Percentiles rank a stretch among this genome's conserved stretches.
Conservation (phyloP, 2,329 filamentous ascomycete species). For the Colletotrichum orbiculare region DNA sequence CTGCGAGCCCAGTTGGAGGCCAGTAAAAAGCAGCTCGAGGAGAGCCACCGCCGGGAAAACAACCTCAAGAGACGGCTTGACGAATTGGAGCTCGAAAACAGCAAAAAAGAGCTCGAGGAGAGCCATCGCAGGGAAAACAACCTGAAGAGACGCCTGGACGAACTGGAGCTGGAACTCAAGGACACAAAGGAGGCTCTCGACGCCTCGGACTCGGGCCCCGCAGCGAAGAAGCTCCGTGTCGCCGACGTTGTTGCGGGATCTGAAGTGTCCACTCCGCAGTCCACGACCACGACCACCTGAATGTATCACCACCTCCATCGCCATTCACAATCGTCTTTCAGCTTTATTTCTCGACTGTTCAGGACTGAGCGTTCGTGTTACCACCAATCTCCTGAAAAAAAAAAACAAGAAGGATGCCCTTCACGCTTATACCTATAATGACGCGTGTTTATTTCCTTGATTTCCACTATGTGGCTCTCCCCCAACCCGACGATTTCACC, state of each 20-base stretch:
- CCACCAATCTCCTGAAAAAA: neutral
- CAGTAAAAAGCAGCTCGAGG: slow-evolving; percentile 71
- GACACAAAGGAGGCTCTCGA: slow-evolving; percentile 37
- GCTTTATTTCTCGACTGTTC: neutral
- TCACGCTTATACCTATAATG: slow-evolving; percentile 35
- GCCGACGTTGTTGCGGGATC: slow-evolving; percentile 27
- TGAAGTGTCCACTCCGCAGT: slow-evolving; percentile 35
- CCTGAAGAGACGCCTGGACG: slow-evolving; percentile 83
- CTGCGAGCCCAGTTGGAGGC: slow-evolving; percentile 67
- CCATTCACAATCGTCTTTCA: neutral
- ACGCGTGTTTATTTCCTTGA: slow-evolving; percentile 21
- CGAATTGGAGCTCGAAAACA: slow-evolving; percentile 57
- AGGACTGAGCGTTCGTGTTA: slow-evolving; percentile 11
- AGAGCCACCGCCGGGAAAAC: slow-evolving; percentile 81
- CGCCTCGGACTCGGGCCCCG: slow-evolving; percentile 27
- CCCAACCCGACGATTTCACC: neutral
- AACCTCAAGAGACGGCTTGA: slow-evolving; percentile 85
- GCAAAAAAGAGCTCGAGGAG: slow-evolving; percentile 73
- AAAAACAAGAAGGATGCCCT: slow-evolving; percentile 8
- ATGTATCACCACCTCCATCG: slow-evolving; percentile 6
- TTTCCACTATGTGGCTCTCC: slow-evolving; percentile 1
- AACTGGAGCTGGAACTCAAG: slow-evolving; percentile 73
- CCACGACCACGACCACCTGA: slow-evolving; percentile 18
- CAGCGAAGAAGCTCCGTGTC: slow-evolving; percentile 34
- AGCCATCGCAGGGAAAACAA: slow-evolving; percentile 82